Percentiles rank a stretch among this genome's conserved stretches.
Evolutionary conservation across 768 basidiomycete genomes (phyloP).

Genomic region (Suillus sp.): DNA sequence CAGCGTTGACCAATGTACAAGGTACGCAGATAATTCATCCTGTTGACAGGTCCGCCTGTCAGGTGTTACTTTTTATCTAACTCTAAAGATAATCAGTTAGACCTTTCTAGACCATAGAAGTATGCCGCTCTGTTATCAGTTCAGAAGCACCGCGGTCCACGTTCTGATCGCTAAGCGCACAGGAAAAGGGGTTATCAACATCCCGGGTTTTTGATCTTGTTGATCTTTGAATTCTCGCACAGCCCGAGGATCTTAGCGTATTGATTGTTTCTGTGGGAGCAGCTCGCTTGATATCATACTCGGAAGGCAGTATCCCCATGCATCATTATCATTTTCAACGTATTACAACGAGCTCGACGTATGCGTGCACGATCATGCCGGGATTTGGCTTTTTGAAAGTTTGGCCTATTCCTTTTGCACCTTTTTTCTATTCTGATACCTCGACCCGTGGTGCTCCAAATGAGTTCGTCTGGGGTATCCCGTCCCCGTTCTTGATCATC

Average conservation of each 20-base stretch:
- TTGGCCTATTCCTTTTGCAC: neutral
- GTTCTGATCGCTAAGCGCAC: neutral
- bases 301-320: neutral
- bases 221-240: neutral
- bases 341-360: neutral
- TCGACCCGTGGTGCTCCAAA: neutral
- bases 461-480: neutral
- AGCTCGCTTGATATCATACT: neutral
- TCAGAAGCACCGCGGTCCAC: neutral
- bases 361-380: neutral
- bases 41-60: neutral
- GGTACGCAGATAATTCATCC: neutral
- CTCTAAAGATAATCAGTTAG: neutral
- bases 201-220: neutral
- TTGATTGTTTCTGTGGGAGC: neutral
- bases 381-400: neutral
- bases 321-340: neutral
- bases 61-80: neutral
- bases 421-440: conserved; percentile 1
- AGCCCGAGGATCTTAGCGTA: neutral
- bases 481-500: neutral
- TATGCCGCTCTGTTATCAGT: neutral
- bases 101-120: neutral
- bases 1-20: neutral
- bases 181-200: neutral